Evolutionary conservation across 73 alveolate species (phyloP).

Genomic region (Symbiodinium pilosum): DNA sequence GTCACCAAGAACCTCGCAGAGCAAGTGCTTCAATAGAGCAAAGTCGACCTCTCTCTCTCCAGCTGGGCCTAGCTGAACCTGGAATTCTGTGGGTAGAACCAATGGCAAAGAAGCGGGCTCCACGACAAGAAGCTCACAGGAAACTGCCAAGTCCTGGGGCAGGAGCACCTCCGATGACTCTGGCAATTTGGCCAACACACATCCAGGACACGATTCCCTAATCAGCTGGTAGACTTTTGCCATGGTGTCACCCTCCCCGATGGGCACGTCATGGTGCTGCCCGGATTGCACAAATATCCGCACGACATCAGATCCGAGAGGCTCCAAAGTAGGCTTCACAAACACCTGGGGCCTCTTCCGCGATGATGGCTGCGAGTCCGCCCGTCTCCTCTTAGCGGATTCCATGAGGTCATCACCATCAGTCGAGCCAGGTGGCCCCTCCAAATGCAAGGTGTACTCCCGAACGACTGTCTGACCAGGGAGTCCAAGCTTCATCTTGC

Average conservation of each 20-base stretch:
- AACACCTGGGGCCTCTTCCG: neutral
- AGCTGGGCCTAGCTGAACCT: neutral
- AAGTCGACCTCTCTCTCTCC: constrained; percentile 51
- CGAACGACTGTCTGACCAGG: neutral
- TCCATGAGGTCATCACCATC: neutral
- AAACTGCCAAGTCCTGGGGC: neutral
- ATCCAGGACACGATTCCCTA: constrained; percentile 7
- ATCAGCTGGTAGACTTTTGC: neutral
- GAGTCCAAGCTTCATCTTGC: neutral
- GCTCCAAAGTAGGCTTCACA: neutral
- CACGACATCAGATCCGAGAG: neutral
- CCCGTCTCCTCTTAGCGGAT: neutral
- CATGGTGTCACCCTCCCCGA: neutral
- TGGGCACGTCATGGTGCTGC: neutral
- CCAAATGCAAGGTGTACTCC: neutral
- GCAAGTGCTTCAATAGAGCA: constrained; percentile 33
- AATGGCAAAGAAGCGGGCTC: constrained; percentile 24
- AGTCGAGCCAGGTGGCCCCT: neutral
- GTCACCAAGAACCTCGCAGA: constrained; percentile 44
- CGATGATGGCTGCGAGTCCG: neutral
- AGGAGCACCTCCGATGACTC: constrained; percentile 13
- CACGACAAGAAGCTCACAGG: neutral
- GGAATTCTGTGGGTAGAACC: constrained; percentile 38
- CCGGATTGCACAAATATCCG: neutral
- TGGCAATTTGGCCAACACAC: constrained; percentile 16